Evolutionary conservation across 2,329 filamentous ascomycete genomes (phyloP).

Genomic region (Aspergillus aculeatinus): DNA sequence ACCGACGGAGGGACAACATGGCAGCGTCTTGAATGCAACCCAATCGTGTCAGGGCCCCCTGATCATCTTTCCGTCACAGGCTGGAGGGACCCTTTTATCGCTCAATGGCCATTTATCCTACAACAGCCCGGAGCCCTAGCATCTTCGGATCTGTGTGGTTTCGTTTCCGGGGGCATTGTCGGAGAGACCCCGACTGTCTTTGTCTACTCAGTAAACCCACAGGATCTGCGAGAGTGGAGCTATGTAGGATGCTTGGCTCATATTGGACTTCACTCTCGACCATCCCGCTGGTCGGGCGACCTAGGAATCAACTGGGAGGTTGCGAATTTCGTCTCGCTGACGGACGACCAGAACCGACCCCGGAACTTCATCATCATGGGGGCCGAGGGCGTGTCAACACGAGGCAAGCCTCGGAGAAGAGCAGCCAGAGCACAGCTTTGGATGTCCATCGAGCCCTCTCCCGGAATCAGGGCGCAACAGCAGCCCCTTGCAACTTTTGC

Average conservation of each 20-base stretch:
- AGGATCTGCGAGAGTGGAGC: conserved; percentile 45
- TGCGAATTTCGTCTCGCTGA: conserved; percentile 48
- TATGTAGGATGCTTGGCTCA: conserved; percentile 48
- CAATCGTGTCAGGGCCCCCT: conserved; percentile 39
- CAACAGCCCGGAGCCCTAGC: conserved; percentile 6
- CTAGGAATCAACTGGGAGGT: conserved; percentile 55
- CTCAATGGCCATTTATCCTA: conserved; percentile 29
- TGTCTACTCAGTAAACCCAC: conserved; percentile 45
- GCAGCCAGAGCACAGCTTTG: conserved; percentile 43
- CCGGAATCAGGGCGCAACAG: not conserved
- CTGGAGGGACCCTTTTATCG: conserved; percentile 45
- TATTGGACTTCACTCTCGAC: conserved; percentile 39
- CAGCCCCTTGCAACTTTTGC: conserved; percentile 33
- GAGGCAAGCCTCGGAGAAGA: conserved; percentile 20
- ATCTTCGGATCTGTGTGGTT: conserved; percentile 42
- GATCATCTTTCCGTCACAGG: conserved; percentile 38
- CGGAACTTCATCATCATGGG: conserved; percentile 49
- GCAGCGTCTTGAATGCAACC: conserved; percentile 37
- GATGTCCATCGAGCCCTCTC: conserved; percentile 42
- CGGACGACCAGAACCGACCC: conserved; percentile 29
- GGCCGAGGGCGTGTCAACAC: conserved; percentile 43
- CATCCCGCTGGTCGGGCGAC: conserved; percentile 51
- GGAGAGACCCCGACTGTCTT: conserved; percentile 47
- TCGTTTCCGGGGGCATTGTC: conserved; percentile 50
- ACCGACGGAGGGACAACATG: conserved; percentile 40